Evolutionary conservation across 2,329 filamentous ascomycete species (phyloP).

Genomic region (Leptosphaerulina australis): DNA sequence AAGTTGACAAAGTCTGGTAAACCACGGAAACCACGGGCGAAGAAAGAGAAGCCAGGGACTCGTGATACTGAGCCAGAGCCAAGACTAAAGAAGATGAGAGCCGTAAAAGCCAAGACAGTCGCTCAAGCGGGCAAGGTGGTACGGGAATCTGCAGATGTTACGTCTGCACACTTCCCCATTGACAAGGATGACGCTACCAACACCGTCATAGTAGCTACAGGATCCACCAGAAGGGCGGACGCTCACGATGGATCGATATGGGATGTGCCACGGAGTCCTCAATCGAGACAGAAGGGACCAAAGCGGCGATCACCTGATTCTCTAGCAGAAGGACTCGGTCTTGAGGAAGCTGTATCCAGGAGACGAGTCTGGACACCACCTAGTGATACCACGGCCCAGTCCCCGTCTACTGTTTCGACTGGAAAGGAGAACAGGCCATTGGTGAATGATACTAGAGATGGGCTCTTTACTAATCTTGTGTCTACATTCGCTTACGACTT

Average conservation of each 20-base stretch:
- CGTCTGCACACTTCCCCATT: slow-evolving; percentile 32
- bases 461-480: slow-evolving; percentile 36
- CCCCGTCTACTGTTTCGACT: slow-evolving; percentile 24
- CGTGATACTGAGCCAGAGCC: slow-evolving; percentile 28
- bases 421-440: slow-evolving; percentile 34
- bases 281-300: slow-evolving; percentile 14
- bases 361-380: slow-evolving; percentile 48
- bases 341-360: slow-evolving; percentile 40
- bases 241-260: slow-evolving; percentile 28
- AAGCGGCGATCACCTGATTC: slow-evolving; percentile 22
- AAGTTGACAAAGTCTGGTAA: slow-evolving; percentile 33
- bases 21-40: slow-evolving; percentile 40
- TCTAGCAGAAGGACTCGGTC: slow-evolving; percentile 23
- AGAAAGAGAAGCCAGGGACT: slow-evolving; percentile 29
- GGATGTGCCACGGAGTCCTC: slow-evolving; percentile 36
- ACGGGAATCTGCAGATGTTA: slow-evolving; percentile 23
- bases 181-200: slow-evolving; percentile 7
- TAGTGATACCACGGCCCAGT: slow-evolving; percentile 30
- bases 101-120: slow-evolving; percentile 30
- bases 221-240: neutral
- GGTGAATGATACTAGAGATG: neutral
- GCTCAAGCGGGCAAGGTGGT: slow-evolving; percentile 23
- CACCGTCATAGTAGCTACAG: neutral
- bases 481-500: slow-evolving; percentile 39
- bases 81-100: slow-evolving; percentile 33